A percentile compares a stretch with the other conserved stretches of the same genome.
Conservation (phyloP, 129 eudicot species). For the Mikania micrantha region DNA sequence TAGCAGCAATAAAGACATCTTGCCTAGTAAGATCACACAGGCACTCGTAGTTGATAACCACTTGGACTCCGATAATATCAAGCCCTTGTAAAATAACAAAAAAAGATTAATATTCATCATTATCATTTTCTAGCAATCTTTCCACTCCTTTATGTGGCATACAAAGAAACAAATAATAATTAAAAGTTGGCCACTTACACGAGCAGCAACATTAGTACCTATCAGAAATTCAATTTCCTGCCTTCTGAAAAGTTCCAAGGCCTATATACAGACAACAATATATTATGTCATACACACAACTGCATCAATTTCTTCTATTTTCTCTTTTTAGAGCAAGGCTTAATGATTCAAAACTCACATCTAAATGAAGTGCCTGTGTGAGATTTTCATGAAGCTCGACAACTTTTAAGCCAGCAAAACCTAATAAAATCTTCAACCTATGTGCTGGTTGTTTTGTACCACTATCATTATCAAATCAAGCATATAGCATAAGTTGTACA, state of each 20-base stretch:
- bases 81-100: too few species aligned
- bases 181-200: conserved; percentile 45
- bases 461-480: conserved; percentile 28
- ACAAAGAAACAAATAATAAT: background rate
- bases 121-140: too few species aligned
- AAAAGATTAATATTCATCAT: too few species aligned
- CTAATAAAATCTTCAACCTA: conserved; percentile 83
- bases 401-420: conserved; percentile 82
- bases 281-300: too few species aligned
- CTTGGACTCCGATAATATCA: too few species aligned
- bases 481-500: background rate
- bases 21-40: conserved; percentile 86
- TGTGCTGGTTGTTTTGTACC: conserved; percentile 89
- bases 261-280: conserved; percentile 45
- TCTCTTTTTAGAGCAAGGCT: too few species aligned
- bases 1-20: background rate
- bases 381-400: conserved; percentile 88
- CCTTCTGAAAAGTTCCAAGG: conserved; percentile 76
- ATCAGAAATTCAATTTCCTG: conserved; percentile 78
- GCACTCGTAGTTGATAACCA: conserved; percentile 81
- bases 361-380: conserved; percentile 91
- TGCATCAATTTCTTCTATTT: too few species aligned
- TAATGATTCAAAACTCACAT: too few species aligned
- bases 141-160: too few species aligned
- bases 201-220: conserved; percentile 88